Conservation (phyloP, 2,329 filamentous ascomycete species). For the Trichoderma harzianum region DNA sequence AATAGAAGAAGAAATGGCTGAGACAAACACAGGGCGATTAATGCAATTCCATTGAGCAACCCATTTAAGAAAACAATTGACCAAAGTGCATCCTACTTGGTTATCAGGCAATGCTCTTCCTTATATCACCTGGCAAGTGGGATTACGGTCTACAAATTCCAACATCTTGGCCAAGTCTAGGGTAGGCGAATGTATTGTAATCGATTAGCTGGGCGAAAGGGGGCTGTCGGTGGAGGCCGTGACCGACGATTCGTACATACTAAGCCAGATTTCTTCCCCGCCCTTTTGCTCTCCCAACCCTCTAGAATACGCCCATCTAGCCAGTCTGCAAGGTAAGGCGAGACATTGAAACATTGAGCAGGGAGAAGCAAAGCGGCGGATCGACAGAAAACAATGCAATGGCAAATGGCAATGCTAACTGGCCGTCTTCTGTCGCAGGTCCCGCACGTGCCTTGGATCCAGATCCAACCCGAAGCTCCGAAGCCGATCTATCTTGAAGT, state of each 20-base stretch:
- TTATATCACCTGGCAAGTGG: not conserved
- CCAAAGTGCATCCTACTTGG: not conserved
- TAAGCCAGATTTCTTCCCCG: slow-evolving; percentile 11
- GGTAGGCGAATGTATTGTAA: not conserved
- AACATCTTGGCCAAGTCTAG: not conserved
- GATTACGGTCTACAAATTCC: not conserved
- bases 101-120: not conserved
- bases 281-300: slow-evolving; percentile 6
- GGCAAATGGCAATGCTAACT: not conserved
- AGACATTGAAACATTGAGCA: not conserved
- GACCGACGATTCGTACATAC: slow-evolving; percentile 6
- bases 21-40: not conserved
- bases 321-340: slow-evolving; percentile 7
- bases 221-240: slow-evolving; percentile 12
- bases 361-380: not conserved
- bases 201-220: slow-evolving; percentile 2
- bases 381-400: not conserved
- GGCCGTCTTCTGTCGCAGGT: not conserved
- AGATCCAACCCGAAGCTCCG: not conserved
- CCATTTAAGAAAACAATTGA: not conserved
- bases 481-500: not conserved
- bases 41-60: accelerated
- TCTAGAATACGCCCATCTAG: not conserved
- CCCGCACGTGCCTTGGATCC: slow-evolving; percentile 9
- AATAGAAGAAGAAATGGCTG: not conserved